Base-by-base conservation (phyloP, 805 yeast genomes). In the Grigorovia yakushimaensis region DNA sequence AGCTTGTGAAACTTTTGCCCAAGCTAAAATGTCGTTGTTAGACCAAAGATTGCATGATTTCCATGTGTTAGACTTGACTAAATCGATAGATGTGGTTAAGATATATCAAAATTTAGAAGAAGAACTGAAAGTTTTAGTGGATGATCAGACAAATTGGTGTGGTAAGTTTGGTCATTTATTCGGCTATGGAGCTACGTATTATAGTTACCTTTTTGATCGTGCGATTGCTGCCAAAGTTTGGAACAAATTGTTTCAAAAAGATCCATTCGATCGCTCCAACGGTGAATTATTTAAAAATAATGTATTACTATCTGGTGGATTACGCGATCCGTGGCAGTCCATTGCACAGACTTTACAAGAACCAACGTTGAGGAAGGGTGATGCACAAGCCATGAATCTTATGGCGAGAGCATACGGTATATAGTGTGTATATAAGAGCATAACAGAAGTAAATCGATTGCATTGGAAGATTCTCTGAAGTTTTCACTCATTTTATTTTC, bases 151-250 rank as follows among this genome's bases (percentile, higher is more conserved):
- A 1, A 82, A 81, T 22, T 89, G 97, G 96, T 94, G 87, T 48
- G 97, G 95, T 1, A 87, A 82, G 60, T 89, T 93, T 66, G 95
- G 96, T 1, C 98, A 93, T 60, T 68, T 93, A 39, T 85, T 84
- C 55, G 88, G 96, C 0, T 93, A 93, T 60, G 98, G 98, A 1
- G 86, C 97, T 0, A 85, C 89, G 0, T 93, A 93, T 61, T 93
- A 93, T 67, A 84, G 96, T 27, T 93, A 93, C 61, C 65, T 93
- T 45, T 75, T 93, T 47, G 98, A 93, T 66, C 69, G 97, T 38
- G 96, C 96, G 6, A 85, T 93, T 52, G 97, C 98, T 0, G 78
- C 88, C 22, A 81, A 80, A 58, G 76, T 91, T 2, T 93, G 96
- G 89, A 72, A 74, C 10, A 79, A 77, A 42, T 67, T 91, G 38